phyloP scores from a whole-genome alignment of 1,284 basidiomycete species.

The Taiwanofungus camphoratus region DNA sequence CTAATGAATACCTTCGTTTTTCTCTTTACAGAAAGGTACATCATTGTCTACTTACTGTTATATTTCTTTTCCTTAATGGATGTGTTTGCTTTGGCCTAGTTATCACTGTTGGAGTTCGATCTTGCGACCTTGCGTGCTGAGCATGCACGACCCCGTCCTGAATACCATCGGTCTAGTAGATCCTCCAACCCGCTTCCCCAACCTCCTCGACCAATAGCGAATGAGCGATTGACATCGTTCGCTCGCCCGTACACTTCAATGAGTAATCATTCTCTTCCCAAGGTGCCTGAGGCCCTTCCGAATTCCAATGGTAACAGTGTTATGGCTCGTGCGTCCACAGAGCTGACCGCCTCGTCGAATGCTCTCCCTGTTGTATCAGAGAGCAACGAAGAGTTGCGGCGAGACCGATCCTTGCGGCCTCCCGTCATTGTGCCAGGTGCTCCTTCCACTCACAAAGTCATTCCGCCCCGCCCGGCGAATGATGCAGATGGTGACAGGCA shows the following conservation, averaged over 20 bases:
- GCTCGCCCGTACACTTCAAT: conserved; percentile 7
- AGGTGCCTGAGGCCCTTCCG: too few species aligned
- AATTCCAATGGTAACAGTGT: too few species aligned
- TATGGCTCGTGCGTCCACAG: too few species aligned
- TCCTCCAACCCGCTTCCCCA: conserved; percentile 19
- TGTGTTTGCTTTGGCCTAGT: not conserved
- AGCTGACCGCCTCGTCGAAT: not conserved
- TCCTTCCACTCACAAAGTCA: conserved; percentile 11
- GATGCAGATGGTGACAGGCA: not conserved
- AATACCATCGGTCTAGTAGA: conserved; percentile 16
- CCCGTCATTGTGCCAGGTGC: conserved; percentile 24
- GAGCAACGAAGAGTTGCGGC: conserved; percentile 11
- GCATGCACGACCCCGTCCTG: conserved; percentile 16
- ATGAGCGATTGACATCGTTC: conserved; percentile 5
- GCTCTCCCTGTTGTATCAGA: not conserved
- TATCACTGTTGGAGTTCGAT: not conserved
- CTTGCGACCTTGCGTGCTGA: conserved; percentile 7
- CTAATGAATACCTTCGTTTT: not conserved
- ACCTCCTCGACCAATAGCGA: conserved; percentile 17
- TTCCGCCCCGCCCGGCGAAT: not conserved
- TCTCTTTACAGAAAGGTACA: conserved; percentile 11
- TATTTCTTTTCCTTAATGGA: not conserved
- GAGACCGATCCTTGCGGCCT: conserved; percentile 13
- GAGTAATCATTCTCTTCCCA: not conserved
- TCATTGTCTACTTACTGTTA: not conserved